Conservation (phyloP, 179 eudicot genomes). For the Beta corolliflora region DNA sequence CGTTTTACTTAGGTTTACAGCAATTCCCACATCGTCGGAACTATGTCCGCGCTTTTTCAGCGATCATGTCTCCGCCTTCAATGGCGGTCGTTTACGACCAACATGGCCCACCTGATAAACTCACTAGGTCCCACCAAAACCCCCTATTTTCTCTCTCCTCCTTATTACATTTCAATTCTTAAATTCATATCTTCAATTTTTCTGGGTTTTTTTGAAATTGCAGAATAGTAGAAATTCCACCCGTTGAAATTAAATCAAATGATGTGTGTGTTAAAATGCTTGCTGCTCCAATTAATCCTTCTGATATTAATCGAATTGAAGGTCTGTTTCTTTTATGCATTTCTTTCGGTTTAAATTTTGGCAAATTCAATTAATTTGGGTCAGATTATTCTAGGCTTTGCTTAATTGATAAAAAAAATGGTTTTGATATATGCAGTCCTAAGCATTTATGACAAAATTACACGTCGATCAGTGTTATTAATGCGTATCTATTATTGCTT, state of each 20-base stretch:
- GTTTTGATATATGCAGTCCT: no score
- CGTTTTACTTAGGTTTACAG: background rate
- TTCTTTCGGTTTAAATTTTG: no score
- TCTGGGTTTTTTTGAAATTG: slow-evolving; percentile 11
- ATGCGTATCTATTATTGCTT: no score
- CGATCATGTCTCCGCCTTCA: slow-evolving; percentile 79
- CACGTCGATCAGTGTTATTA: no score
- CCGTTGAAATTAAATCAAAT: slow-evolving; percentile 57
- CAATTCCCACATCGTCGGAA: slow-evolving; percentile 3
- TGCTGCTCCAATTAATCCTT: slow-evolving; percentile 96
- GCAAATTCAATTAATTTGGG: no score
- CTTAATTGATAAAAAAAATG: no score
- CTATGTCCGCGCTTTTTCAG: slow-evolving; percentile 51
- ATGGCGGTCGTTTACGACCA: slow-evolving; percentile 73
- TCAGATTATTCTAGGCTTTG: no score
- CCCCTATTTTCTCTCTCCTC: background rate
- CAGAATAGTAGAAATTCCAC: slow-evolving; percentile 69
- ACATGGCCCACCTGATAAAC: slow-evolving; percentile 74
- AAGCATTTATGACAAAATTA: no score
- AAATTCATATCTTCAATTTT: background rate
- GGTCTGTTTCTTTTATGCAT: slow-evolving; percentile 34
- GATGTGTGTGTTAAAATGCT: slow-evolving; percentile 92
- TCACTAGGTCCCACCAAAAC: slow-evolving; percentile 50
- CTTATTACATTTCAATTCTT: background rate
- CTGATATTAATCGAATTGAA: slow-evolving; percentile 90